Base-by-base conservation (phyloP, 192 early-diverging fungal species). In the Paraglomus occultum region DNA sequence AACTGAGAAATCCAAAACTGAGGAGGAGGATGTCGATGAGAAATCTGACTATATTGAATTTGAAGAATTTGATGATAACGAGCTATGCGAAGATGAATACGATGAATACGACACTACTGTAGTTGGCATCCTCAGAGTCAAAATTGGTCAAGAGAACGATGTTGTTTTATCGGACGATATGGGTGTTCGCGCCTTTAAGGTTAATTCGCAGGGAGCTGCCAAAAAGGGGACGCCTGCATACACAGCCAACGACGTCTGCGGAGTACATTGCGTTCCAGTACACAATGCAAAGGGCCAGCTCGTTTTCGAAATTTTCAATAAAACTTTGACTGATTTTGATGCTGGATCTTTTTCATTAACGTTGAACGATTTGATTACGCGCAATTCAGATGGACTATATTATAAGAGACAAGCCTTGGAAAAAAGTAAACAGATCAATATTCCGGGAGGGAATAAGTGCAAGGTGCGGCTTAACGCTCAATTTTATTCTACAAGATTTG, bases 251-350 rank as follows among this genome's bases (percentile, higher is more conserved):
- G 3, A 31, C 31, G 31, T 31, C 31, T 31, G 55, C 0, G 67
- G 57, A 69, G n/a, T 69, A 47, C 53, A 57, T 57, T 57, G 22
- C 10, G 52, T 69, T 12, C 42, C 67, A 44, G 46, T 55, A 57
- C 67, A 45, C 12, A 8, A 45, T 57, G 2, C 39, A 46, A 45
- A 44, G 1, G 67, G 57, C 31, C 44, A 48, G 22, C 53, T 69
- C 6, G 20, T 54, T n/a, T 42, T 69, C 6, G 53, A 69, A 31
- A 57, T 69, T 57, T 12, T 45, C 11, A 51, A 69, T 7, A n/a
- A 15, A 9, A 69, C 44, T 15, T 2, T 69, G 15, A 18, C 67
- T 8, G 67, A 69, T 23, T 12, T 5, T 40, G 7, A 8, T 42
- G 20, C 45, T 20, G 67, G 67, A 47, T 18, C 12, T 10, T 69